phyloP scores from a whole-genome alignment of 2,329 filamentous ascomycete species.

The Clonostachys sp. region DNA sequence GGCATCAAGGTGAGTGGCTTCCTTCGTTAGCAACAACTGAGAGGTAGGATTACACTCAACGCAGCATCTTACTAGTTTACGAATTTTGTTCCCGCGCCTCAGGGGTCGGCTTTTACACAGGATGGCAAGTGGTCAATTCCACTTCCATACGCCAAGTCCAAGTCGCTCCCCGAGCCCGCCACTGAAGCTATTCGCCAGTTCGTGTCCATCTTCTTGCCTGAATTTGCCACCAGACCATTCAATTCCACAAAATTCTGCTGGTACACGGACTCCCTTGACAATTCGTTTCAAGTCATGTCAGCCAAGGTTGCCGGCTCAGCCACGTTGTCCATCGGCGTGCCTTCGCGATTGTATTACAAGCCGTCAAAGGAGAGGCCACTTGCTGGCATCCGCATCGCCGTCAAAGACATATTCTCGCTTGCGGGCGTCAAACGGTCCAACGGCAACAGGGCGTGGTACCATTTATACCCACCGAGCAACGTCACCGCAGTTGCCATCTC shows the following conservation, averaged over 20 bases:
- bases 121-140: slow-evolving; percentile 22
- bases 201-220: slow-evolving; percentile 16
- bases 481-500: slow-evolving; percentile 47
- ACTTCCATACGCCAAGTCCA: slow-evolving; percentile 10
- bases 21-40: not conserved
- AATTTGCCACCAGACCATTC: slow-evolving; percentile 14
- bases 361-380: slow-evolving; percentile 49
- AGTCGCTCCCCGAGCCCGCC: slow-evolving; percentile 8
- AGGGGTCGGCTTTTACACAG: slow-evolving; percentile 16
- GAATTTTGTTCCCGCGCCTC: slow-evolving; percentile 19
- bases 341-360: slow-evolving; percentile 55
- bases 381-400: slow-evolving; percentile 53
- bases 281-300: slow-evolving; percentile 23
- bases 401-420: slow-evolving; percentile 61
- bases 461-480: slow-evolving; percentile 43
- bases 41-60: not conserved
- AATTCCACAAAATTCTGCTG: slow-evolving; percentile 20
- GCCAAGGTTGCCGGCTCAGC: slow-evolving; percentile 13
- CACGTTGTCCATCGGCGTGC: slow-evolving; percentile 39
- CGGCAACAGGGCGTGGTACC: slow-evolving; percentile 55
- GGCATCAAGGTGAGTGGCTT: slow-evolving; percentile 14
- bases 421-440: slow-evolving; percentile 47
- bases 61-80: slow-evolving; percentile 14
- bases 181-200: slow-evolving; percentile 11
- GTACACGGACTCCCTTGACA: slow-evolving; percentile 27